These are phyloP conservation scores for Bacterosira constricta DNA, from an alignment of 108 stramenopile species.

Conservation along the genomic window DNA sequence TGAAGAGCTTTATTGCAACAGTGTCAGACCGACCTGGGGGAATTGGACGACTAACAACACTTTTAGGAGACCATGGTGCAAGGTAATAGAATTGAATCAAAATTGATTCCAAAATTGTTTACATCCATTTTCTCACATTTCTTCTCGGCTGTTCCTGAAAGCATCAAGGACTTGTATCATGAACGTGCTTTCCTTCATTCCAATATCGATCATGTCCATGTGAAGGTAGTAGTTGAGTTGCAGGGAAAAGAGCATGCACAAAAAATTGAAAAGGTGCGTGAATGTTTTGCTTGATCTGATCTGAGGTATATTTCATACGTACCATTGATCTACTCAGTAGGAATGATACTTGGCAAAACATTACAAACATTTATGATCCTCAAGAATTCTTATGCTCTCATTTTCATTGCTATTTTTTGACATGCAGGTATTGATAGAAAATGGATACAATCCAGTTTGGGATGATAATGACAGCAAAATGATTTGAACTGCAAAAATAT, in stretches of 20 bases:
- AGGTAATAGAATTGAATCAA: no score
- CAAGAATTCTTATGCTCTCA: no score
- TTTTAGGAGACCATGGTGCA: slow-evolving; percentile 73
- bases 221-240: slow-evolving; percentile 88
- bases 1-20: slow-evolving; percentile 91
- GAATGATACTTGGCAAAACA: no score
- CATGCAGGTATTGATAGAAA: slow-evolving; percentile 23
- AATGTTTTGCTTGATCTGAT: no score
- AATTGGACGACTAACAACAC: slow-evolving; percentile 77
- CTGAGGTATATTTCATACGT: no score
- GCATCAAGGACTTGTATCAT: no score
- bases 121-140: no score
- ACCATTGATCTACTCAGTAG: no score
- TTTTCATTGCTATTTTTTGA: no score
- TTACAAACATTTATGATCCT: no score
- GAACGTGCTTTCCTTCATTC: slow-evolving; percentile 96
- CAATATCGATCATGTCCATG: slow-evolving; percentile 90
- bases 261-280: slow-evolving; percentile 45
- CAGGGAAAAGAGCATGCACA: slow-evolving; percentile 79
- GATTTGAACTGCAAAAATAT: slow-evolving; percentile 20
- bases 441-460: slow-evolving; percentile 47
- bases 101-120: no score
- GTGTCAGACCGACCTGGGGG: slow-evolving; percentile 92
- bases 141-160: no score
- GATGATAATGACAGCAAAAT: slow-evolving; percentile 21